A percentile compares a stretch with the other conserved stretches of the same genome.
Conservation (phyloP, 768 basidiomycete species). For the Naganishia kalamii region DNA sequence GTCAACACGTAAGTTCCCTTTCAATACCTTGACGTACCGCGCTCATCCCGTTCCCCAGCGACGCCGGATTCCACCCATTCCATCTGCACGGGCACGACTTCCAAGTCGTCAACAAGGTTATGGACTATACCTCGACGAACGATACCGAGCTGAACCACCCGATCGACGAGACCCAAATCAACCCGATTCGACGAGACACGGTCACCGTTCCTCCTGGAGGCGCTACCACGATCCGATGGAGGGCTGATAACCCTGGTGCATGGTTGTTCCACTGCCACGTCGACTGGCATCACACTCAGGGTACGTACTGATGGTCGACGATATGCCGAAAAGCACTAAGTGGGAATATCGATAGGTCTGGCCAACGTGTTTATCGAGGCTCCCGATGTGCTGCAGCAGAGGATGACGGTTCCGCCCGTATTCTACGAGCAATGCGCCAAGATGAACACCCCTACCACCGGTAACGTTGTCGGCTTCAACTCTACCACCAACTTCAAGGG, state of each 20-base stretch:
- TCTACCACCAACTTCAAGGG: conserved; percentile 60
- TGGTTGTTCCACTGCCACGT: conserved; percentile 61
- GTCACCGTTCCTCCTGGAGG: conserved; percentile 64
- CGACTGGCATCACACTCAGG: conserved; percentile 39
- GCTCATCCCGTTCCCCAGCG: conserved; percentile 24
- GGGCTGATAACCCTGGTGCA: conserved; percentile 87
- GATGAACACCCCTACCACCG: conserved; percentile 57
- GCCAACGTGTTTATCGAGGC: conserved; percentile 80
- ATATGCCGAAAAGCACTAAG: neutral
- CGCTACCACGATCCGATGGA: conserved; percentile 66
- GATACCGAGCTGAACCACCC: conserved; percentile 77
- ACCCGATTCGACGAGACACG: conserved; percentile 90
- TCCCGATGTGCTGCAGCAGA: conserved; percentile 62
- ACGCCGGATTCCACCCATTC: conserved; percentile 52
- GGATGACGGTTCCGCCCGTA: conserved; percentile 53
- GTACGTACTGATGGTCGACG: neutral
- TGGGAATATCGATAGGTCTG: conserved; percentile 53
- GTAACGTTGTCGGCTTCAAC: conserved; percentile 77
- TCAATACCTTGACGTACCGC: neutral
- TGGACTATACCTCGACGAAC: conserved; percentile 60
- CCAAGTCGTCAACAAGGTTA: conserved; percentile 67
- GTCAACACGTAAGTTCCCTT: conserved; percentile 40
- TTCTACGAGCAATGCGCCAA: conserved; percentile 68
- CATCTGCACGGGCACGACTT: conserved; percentile 85
- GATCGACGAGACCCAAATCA: conserved; percentile 65